These are phyloP conservation scores for Cyberlindnera subsufficiens DNA, from an alignment of 805 yeast species.

Conservation along the genomic window DNA sequence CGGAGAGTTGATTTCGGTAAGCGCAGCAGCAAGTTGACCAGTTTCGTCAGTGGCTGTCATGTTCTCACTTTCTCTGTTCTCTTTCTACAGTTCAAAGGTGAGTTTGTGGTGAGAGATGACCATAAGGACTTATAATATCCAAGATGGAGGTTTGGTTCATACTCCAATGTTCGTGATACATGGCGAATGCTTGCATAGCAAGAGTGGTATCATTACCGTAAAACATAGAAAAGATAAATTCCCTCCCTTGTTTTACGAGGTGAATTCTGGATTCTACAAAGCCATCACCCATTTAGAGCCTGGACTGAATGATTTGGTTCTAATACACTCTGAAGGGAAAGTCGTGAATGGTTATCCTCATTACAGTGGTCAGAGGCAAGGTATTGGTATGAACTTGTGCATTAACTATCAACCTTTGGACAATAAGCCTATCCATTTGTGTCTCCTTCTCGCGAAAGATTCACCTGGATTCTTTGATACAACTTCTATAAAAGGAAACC, in stretches of 20 bases:
- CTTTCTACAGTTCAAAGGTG: too few species aligned
- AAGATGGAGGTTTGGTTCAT: constrained; percentile 31
- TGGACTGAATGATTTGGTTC: constrained; percentile 54
- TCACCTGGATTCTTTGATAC: constrained; percentile 68
- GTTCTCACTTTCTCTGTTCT: too few species aligned
- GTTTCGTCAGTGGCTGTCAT: too few species aligned
- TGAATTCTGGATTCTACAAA: constrained; percentile 67
- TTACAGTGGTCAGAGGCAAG: background rate
- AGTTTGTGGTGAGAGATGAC: constrained; percentile 6
- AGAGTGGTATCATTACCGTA: constrained; percentile 35
- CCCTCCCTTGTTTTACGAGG: constrained; percentile 69
- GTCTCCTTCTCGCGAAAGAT: constrained; percentile 71
- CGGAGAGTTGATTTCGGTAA: too few species aligned
- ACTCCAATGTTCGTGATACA: constrained; percentile 46
- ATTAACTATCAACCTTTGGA: constrained; percentile 53
- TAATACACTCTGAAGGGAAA: constrained; percentile 40
- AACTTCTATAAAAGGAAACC: constrained; percentile 40
- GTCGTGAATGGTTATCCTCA: constrained; percentile 28
- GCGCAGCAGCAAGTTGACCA: too few species aligned
- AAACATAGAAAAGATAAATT: constrained; percentile 33
- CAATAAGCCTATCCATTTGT: constrained; percentile 77
- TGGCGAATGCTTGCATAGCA: constrained; percentile 32
- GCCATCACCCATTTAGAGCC: constrained; percentile 65
- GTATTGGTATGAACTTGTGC: constrained; percentile 16
- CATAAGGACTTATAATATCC: constrained; percentile 27